Base-by-base conservation (phyloP, 164 flowering plant species). In the Euptelea pleiosperma region DNA sequence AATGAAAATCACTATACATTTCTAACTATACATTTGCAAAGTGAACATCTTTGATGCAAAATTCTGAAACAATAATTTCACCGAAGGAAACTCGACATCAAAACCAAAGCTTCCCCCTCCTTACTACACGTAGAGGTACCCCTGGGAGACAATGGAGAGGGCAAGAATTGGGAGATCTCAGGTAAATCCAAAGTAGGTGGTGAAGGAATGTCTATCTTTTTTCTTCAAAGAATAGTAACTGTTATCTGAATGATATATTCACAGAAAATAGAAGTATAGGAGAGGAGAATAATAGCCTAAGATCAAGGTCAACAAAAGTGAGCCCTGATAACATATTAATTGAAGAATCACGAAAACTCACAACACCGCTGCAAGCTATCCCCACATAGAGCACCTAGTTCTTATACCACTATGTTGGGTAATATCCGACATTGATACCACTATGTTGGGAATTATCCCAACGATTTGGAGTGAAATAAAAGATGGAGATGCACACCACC, bases 71-170 rank as follows among this genome's bases (percentile, higher is more conserved):
- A 79, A 83, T 26, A 49, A 51, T 48, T 84, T 91, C 3, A 82
- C 88, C 21, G 93, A 75, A 70, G 37, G 14, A 75, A 61, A 59
- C n/a, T 83, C 83, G 24, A 87, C 45, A 31, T 89, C 94, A 60
- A 93, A 89, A 12, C 94, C 93, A 67, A 72, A 82, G 67, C 62
- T 79, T 53, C 77, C 83, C 10, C 92, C 98, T 22, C 96, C 97
- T 70, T 93, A 92, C 62, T 75, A 85, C 28, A 74, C 75, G 55
- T 80, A 83, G 24, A 90, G 81, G 51, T 72, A 86, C 6, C 85
- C 44, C 78, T 81, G 0, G 80, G 42, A 36, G 85, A 74, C 11
- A 26, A 31, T 0, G 92, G 81, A 6, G 82, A 77, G 4, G 96
- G 90, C 52, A 90, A 69, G 33, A 86, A 60, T 35, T 68, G 67